phyloP scores from a whole-genome alignment of 371 early-diverging fungal genomes.

The Cokeromyces recurvatus region DNA sequence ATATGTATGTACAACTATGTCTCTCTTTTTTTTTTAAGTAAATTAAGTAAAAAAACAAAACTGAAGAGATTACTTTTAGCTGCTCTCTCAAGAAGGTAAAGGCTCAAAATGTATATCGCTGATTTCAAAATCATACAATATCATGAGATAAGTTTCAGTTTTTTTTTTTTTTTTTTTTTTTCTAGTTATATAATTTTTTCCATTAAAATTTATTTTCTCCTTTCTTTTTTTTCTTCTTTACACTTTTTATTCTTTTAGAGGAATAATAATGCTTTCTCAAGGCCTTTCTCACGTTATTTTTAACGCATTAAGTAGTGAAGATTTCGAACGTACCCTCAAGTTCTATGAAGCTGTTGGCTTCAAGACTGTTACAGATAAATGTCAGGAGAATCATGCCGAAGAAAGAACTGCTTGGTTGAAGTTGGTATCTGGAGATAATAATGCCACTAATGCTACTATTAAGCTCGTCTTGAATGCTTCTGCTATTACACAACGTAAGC shows the following conservation, averaged over 20 bases:
- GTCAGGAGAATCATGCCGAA: conserved; percentile 15
- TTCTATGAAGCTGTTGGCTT: conserved; percentile 64
- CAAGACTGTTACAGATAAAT: conserved; percentile 22
- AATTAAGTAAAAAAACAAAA: too few species aligned
- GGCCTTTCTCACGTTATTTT: conserved; percentile 59
- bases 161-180: too few species aligned
- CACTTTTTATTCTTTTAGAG: not conserved
- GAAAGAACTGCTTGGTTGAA: conserved; percentile 35
- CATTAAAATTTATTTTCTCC: not conserved
- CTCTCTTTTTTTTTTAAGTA: too few species aligned
- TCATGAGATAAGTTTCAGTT: too few species aligned
- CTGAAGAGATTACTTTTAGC: too few species aligned
- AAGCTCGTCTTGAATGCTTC: conserved; percentile 29
- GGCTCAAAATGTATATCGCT: too few species aligned
- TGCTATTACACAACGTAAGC: conserved; percentile 5
- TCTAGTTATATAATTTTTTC: too few species aligned
- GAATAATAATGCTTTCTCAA: conserved; percentile 17
- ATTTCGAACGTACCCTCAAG: conserved; percentile 31
- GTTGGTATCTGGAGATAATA: conserved; percentile 19
- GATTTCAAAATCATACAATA: too few species aligned
- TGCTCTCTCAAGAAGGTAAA: too few species aligned
- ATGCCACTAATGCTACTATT: conserved; percentile 33
- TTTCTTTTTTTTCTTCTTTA: not conserved
- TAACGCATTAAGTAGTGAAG: conserved; percentile 31
- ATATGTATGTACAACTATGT: too few species aligned